A percentile compares a stretch with the other conserved stretches of the same genome.
phyloP scores from a whole-genome alignment of 1,139 yeast genomes.

The Geotrichum candidum region DNA sequence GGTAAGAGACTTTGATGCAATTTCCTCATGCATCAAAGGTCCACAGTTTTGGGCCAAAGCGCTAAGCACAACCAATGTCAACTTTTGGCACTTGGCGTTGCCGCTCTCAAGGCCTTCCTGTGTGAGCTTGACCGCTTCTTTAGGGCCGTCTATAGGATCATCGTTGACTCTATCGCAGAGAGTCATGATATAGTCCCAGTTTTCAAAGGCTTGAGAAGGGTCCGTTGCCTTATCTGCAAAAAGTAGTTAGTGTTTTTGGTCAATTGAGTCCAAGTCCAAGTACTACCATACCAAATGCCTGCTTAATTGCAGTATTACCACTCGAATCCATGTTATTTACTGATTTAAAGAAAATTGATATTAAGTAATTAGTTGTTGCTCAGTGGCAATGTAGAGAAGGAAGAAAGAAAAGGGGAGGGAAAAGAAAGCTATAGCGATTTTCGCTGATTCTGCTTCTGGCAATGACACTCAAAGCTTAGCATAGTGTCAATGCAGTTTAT shows the following conservation, averaged over 20 bases:
- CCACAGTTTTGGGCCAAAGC: conserved; percentile 94
- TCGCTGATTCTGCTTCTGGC: neutral
- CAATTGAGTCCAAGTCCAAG: neutral
- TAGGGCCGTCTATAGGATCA: conserved; percentile 62
- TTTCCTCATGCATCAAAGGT: conserved; percentile 72
- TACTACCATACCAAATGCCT: conserved; percentile 5
- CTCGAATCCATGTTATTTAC: neutral
- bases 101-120: conserved; percentile 49
- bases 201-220: conserved; percentile 70
- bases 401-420: neutral
- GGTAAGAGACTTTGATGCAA: conserved; percentile 67
- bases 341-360: neutral
- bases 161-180: conserved; percentile 75
- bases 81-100: conserved; percentile 76
- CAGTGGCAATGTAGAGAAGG: neutral
- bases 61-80: conserved; percentile 63
- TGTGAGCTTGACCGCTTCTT: conserved; percentile 47
- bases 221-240: conserved; percentile 65
- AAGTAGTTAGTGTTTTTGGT: neutral
- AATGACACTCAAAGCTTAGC: neutral
- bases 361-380: neutral
- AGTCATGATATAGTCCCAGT: conserved; percentile 77
- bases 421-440: neutral
- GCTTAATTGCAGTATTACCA: neutral
- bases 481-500: neutral